These are phyloP conservation scores for Xylaria digitata DNA, from an alignment of 2,329 filamentous ascomycete genomes.

Conservation along the genomic window DNA sequence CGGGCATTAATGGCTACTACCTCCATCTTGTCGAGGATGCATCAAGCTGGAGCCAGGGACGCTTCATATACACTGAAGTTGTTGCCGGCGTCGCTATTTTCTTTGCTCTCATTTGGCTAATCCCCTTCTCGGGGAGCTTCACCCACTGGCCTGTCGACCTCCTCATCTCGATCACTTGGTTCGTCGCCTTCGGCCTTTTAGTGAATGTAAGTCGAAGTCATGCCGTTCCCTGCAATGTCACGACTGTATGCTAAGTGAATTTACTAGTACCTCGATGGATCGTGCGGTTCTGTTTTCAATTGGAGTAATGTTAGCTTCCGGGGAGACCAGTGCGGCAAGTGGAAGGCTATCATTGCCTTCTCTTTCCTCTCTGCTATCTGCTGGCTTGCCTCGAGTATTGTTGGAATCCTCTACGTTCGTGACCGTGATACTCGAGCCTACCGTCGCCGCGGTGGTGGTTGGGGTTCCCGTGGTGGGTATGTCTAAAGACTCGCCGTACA, in stretches of 20 bases:
- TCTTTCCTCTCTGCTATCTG: constrained; percentile 76
- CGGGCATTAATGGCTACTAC: constrained; percentile 75
- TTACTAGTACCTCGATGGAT: constrained; percentile 46
- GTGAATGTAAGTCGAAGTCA: constrained; percentile 63
- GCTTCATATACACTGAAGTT: constrained; percentile 80
- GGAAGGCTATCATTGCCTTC: constrained; percentile 78
- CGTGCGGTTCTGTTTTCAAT: constrained; percentile 68
- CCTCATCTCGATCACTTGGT: constrained; percentile 76
- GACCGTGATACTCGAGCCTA: constrained; percentile 52
- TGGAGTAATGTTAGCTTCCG: constrained; percentile 66
- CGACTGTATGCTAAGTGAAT: constrained; percentile 17
- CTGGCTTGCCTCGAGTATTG: constrained; percentile 73
- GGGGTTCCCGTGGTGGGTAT: constrained; percentile 36
- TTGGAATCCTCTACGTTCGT: constrained; percentile 67
- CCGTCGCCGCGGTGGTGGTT: constrained; percentile 47
- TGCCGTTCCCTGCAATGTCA: not conserved
- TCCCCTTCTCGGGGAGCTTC: constrained; percentile 76
- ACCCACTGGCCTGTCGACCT: constrained; percentile 78
- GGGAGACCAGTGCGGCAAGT: constrained; percentile 70
- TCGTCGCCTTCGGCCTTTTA: constrained; percentile 74
- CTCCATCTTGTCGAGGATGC: constrained; percentile 63
- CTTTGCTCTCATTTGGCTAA: constrained; percentile 75
- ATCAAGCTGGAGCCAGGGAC: constrained; percentile 66
- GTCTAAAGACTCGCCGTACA: constrained; percentile 40
- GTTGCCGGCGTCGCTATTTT: constrained; percentile 76